Conservation (phyloP, 305 asterid genomes). For the Striga hermonthica region DNA sequence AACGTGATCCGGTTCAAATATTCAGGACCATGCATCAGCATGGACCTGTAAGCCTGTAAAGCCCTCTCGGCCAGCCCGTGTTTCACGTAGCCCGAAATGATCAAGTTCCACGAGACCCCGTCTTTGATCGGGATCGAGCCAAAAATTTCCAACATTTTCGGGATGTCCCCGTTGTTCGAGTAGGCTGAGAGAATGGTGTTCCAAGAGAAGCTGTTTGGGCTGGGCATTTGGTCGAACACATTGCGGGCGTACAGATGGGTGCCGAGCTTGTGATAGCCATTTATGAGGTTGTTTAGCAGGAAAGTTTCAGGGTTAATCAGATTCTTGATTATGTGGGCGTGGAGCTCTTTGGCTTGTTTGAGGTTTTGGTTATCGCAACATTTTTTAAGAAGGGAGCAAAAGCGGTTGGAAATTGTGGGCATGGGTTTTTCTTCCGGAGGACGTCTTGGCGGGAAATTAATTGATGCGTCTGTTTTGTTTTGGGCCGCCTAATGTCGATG, state of each 20-base stretch:
- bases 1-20: constrained; percentile 70
- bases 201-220: constrained; percentile 76
- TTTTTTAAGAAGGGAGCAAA: constrained; percentile 59
- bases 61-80: constrained; percentile 51
- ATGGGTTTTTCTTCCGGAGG: constrained; percentile 28
- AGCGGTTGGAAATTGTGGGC: constrained; percentile 60
- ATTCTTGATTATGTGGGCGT: constrained; percentile 57
- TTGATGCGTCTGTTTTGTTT: constrained; percentile 8
- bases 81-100: constrained; percentile 67
- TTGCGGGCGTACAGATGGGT: constrained; percentile 50
- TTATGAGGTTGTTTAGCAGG: constrained; percentile 68
- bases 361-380: constrained; percentile 57
- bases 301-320: constrained; percentile 58
- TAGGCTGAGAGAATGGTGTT: constrained; percentile 74
- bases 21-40: constrained; percentile 56
- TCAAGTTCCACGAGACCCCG: constrained; percentile 85
- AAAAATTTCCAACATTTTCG: constrained; percentile 48
- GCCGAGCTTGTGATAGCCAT: constrained; percentile 44
- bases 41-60: constrained; percentile 58
- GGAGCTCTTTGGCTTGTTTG: constrained; percentile 59
- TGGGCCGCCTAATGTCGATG: too few relatives aligned
- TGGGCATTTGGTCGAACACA: constrained; percentile 69
- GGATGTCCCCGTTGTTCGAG: constrained; percentile 53
- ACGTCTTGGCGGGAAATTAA: constrained; percentile 41
- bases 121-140: constrained; percentile 62